phyloP scores from a whole-genome alignment of 192 early-diverging fungal genomes.

The Backusella morwellensis region DNA sequence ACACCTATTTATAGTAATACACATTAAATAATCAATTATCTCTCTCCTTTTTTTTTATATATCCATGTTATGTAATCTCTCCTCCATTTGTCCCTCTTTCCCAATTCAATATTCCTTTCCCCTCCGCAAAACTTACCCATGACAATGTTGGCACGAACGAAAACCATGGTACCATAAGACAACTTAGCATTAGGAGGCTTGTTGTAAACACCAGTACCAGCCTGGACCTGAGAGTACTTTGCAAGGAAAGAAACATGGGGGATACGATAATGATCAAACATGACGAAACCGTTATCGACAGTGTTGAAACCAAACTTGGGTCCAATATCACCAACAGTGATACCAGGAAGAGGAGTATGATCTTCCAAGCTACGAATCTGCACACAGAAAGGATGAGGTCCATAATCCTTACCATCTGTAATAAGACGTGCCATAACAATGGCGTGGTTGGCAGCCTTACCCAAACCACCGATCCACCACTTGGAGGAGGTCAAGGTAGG shows the following conservation, averaged over 20 bases:
- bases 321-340: conserved; percentile 86
- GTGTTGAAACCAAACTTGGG: conserved; percentile 87
- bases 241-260: conserved; percentile 77
- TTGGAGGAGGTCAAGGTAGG: conserved; percentile 77
- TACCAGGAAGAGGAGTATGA: conserved; percentile 71
- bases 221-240: conserved; percentile 68
- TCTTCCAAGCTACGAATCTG: conserved; percentile 74
- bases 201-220: conserved; percentile 63
- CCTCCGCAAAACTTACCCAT: conserved; percentile 30
- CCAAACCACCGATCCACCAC: conserved; percentile 88
- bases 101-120: not conserved
- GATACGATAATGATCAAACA: conserved; percentile 79
- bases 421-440: conserved; percentile 84
- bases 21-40: not conserved
- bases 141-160: conserved; percentile 77
- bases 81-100: not conserved
- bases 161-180: conserved; percentile 85
- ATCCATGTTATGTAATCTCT: not conserved
- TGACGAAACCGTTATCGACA: conserved; percentile 84
- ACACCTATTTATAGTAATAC: conserved; percentile 27
- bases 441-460: conserved; percentile 77
- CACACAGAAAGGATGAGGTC: conserved; percentile 78
- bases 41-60: not conserved
- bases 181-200: conserved; percentile 79
- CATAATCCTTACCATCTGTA: conserved; percentile 70